Base-by-base conservation (phyloP, 1,139 yeast species). In the Debaryomyces sp. region DNA sequence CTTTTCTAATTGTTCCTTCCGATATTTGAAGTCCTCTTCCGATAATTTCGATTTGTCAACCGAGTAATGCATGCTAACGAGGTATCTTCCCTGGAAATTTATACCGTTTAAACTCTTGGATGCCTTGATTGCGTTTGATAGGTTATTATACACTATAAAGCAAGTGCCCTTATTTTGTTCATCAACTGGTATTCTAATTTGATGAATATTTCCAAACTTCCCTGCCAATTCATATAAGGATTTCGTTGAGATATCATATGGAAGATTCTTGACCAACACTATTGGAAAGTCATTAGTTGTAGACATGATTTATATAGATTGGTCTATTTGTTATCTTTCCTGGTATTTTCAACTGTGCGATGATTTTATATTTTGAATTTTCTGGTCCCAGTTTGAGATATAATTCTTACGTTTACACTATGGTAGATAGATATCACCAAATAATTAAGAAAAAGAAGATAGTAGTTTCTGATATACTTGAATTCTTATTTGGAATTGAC, bases 31-130 rank as follows among this genome's bases (percentile, higher is more conserved):
- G 36, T 66, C 71, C 41, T 61, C 66, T 10, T 56, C 54, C 17
- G 50, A 42, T 15, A 71, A 55, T 29, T 60, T 63, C 12, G 62
- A 50, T 50, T 62, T 68, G 45, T 78, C 82, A n/a, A 78, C 75
- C 21, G 64, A 67, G 54, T 73, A 81, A 52, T 75, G 50, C 46
- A 72, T 62, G 7, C 83, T 82, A 13, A 84, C 84, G 32, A 85
- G 61, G 58, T 84, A 85, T 49, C 89, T 59, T 8, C 84, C 85
- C 47, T 80, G 77, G 54, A 80, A 80, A 57, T 84, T 84, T 55
- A 79, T 79, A 0, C 90, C 90, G 44, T 81, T 80, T 46, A 84
- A 63, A 52, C 80, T 83, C 21, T 71, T 77, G 24, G 77, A 69
- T 1, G 88, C 88, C 23, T 65, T 64, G 21, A 65, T 63, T 6